Conservation (phyloP, 1,139 yeast species). For the Scheffersomyces lignicola region DNA sequence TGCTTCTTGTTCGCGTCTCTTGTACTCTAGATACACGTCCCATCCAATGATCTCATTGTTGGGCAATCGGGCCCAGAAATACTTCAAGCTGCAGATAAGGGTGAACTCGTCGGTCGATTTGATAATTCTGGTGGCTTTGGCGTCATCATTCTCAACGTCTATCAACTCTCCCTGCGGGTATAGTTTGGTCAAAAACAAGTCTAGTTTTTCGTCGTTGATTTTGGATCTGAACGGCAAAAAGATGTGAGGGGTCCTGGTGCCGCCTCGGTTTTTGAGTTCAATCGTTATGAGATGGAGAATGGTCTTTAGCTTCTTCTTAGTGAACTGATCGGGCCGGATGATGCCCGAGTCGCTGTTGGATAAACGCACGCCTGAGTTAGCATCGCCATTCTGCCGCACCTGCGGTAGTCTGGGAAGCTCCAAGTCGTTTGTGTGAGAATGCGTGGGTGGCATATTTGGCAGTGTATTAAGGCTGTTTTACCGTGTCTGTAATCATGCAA, state of each 20-base stretch:
- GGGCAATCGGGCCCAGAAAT: conserved; percentile 84
- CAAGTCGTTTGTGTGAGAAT: no score
- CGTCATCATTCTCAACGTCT: conserved; percentile 17
- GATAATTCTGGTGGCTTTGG: conserved; percentile 36
- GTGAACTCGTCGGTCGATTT: conserved; percentile 61
- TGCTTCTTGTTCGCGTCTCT: conserved; percentile 61
- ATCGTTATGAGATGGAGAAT: conserved; percentile 67
- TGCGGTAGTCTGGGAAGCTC: conserved; percentile 31
- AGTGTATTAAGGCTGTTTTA: no score
- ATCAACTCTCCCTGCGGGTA: conserved; percentile 56
- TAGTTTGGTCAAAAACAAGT: conserved; percentile 49
- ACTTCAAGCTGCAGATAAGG: conserved; percentile 70
- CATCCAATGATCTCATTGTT: conserved; percentile 82
- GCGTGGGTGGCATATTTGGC: no score
- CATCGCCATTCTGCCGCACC: background rate
- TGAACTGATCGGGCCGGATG: conserved; percentile 41
- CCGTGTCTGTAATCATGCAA: no score
- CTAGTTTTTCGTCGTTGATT: conserved; percentile 56
- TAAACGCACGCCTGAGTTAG: background rate
- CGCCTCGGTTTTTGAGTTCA: conserved; percentile 53
- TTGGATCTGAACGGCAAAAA: conserved; percentile 71
- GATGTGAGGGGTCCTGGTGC: conserved; percentile 61
- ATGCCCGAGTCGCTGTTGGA: conserved; percentile 13
- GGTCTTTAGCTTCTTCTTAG: conserved; percentile 62
- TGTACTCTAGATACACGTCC: conserved; percentile 76